Evolutionary conservation across 2,329 filamentous ascomycete genomes (phyloP), one percentile per base, ranked within the genome.

Genomic region (Paracoccidioides lutzii): DNA sequence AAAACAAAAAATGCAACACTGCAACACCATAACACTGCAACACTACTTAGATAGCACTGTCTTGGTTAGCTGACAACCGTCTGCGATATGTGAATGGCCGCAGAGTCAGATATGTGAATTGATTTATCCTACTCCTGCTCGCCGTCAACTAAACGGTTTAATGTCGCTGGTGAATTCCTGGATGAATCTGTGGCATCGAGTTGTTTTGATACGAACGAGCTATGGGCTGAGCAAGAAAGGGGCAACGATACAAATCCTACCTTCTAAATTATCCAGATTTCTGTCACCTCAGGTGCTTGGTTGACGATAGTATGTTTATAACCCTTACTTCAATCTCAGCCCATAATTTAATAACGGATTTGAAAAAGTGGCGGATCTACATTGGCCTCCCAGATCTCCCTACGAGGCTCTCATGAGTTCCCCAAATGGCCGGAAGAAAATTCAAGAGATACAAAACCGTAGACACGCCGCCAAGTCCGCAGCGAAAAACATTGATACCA

Each of bases 391-490:
- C 15, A 75, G 78, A 63, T 84, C 81, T 22, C 81, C 82, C 14
- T 76, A 78, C 62, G 79, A 83, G 59, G 82, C 81, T 28, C 73
- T 84, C 14, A 71, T 84, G 57, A 81, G 78, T 66, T 84, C 90
- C 3, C 91, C 91, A 0, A 82, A 84, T 61, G 91, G 90, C 54
- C 85, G 90, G 64, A 82, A 85, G 67, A 84, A 83, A 67, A 82
- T 88, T 65, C 80, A 85, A 67, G 81, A 84, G 58, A 76, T 85
- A 63, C 79, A 82, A 61, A 80, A 83, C 60, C 81, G 81, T 62
- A 78, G 77, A 41, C 84, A 87, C 32, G 84, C 84, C 1, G 85
- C 84, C 0, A 81, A 83, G 0, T 88, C 86, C 0, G 22, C 64
- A 66, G 22, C 61, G 69, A n/a, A 58, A 58, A 35, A 52, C 32